A percentile compares a stretch with the other conserved stretches of the same genome.
phyloP scores from a whole-genome alignment of 225 moss, liverwort and hornwort genomes.

The Lunularia cruciata region DNA sequence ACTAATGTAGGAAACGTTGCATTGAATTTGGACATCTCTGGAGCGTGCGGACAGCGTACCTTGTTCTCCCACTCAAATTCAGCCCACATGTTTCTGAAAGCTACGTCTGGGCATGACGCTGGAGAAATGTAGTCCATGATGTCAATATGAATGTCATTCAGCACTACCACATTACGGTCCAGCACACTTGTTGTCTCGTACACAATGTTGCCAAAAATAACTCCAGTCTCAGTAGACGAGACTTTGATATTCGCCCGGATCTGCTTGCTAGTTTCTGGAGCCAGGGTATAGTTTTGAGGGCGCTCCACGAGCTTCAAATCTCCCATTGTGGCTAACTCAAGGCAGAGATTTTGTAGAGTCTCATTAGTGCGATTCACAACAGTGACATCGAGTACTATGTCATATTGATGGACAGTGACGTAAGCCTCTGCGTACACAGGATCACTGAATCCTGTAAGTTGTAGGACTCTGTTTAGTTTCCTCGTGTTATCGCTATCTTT shows the following conservation, averaged over 20 bases:
- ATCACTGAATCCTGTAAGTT: conserved; percentile 97
- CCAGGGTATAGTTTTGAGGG: conserved; percentile 92
- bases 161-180: conserved; percentile 95
- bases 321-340: conserved; percentile 98
- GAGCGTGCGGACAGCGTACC: conserved; percentile 36
- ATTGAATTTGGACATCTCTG: neutral
- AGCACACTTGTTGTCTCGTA: conserved; percentile 87
- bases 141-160: conserved; percentile 97
- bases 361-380: conserved; percentile 89
- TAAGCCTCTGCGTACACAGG: conserved; percentile 99
- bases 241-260: conserved; percentile 95
- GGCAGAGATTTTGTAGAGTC: conserved; percentile 89
- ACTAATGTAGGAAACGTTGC: too few relatives aligned
- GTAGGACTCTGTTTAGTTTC: conserved; percentile 89
- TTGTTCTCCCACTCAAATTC: conserved; percentile 99
- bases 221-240: conserved; percentile 96
- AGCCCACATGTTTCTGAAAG: conserved; percentile 99
- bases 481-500: conserved; percentile 71
- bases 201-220: conserved; percentile 96
- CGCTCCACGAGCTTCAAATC: conserved; percentile 96
- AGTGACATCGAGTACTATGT: conserved; percentile 93
- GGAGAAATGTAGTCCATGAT: conserved; percentile 99
- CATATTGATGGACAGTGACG: conserved; percentile 96
- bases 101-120: conserved; percentile 96
- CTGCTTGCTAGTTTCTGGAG: conserved; percentile 89